phyloP scores from a whole-genome alignment of 306 rosid species.

The Ochetophila trinervis region DNA sequence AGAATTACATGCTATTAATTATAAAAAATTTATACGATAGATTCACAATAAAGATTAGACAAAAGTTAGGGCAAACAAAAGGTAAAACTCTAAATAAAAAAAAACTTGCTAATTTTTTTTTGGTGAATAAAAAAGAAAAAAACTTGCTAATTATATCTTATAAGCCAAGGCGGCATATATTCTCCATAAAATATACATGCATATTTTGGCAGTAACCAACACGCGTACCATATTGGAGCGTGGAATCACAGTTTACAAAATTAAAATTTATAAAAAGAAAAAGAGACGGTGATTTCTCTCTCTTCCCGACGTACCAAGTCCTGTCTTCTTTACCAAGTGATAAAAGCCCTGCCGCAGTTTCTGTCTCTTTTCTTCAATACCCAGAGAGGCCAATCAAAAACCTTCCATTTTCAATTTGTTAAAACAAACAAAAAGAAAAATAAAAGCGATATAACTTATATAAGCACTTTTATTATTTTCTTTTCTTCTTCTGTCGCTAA shows the following conservation, averaged over 20 bases:
- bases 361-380: conserved; percentile 11
- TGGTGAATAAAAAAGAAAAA: no score
- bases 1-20: no score
- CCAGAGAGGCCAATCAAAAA: background rate
- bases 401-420: conserved; percentile 5
- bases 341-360: background rate
- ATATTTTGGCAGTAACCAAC: background rate
- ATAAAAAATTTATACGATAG: no score
- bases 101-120: no score
- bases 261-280: background rate
- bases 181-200: no score
- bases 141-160: background rate
- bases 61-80: no score
- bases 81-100: no score
- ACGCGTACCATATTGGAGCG: conserved; percentile 13
- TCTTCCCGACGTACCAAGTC: background rate
- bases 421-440: background rate
- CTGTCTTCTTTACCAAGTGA: conserved; percentile 23
- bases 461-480: no score
- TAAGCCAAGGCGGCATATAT: background rate
- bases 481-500: background rate
- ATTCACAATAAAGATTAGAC: no score
- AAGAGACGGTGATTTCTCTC: background rate
- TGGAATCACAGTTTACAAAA: background rate
- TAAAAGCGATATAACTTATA: no score